phyloP scores from a whole-genome alignment of 257 asterid species.

The Scutellaria baicalensis region DNA sequence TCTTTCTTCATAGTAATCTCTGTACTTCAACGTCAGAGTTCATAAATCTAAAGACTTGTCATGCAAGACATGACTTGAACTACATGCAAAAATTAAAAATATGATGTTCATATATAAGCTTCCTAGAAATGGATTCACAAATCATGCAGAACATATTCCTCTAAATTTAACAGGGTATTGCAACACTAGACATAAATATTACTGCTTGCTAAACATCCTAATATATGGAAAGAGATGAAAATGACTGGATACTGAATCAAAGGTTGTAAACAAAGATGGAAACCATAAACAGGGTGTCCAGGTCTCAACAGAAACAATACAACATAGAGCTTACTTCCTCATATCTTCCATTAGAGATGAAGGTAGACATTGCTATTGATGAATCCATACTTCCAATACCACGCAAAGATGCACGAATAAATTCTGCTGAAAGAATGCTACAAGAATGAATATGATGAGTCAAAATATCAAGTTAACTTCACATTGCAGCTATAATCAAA shows the following conservation, averaged over 20 bases:
- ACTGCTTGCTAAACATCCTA: background rate
- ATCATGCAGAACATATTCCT: background rate
- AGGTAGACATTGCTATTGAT: conserved; percentile 28
- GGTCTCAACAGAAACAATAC: background rate
- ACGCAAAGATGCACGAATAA: conserved; percentile 69
- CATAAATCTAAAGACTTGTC: background rate
- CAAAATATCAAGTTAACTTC: conserved; percentile 33
- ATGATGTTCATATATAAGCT: background rate
- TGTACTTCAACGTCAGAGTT: background rate
- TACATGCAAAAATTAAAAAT: background rate
- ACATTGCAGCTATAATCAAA: conserved; percentile 1
- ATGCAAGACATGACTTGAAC: background rate
- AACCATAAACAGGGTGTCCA: background rate
- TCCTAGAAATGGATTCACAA: conserved; percentile 1
- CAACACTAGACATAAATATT: background rate
- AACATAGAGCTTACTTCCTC: conserved; percentile 53
- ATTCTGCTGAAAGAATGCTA: conserved; percentile 99
- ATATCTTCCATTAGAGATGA: conserved; percentile 42
- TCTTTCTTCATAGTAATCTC: background rate
- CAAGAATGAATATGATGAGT: conserved; percentile 78
- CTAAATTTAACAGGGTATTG: background rate
- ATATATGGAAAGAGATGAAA: background rate
- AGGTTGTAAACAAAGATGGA: background rate
- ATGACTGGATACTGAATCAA: background rate
- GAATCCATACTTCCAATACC: conserved; percentile 52